Conservation (phyloP, 345 rosid species). For the Bretschneidera sinensis region DNA sequence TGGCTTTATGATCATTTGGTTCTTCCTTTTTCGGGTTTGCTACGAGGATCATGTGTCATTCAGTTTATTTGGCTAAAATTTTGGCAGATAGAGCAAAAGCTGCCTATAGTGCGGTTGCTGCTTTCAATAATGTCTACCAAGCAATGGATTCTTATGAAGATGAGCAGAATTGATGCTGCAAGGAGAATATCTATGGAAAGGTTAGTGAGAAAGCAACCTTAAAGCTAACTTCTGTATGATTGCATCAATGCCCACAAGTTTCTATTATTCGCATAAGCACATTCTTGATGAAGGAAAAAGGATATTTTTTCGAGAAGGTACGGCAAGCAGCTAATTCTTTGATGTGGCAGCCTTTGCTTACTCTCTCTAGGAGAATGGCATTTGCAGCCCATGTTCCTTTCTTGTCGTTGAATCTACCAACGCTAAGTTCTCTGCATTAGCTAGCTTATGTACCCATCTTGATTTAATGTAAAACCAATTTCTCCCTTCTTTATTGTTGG, state of each 20-base stretch:
- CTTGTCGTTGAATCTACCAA: slow-evolving; percentile 20
- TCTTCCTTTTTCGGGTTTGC: slow-evolving; percentile 16
- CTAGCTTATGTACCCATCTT: background rate
- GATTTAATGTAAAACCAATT: background rate
- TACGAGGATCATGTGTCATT: slow-evolving; percentile 22
- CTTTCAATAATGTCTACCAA: slow-evolving; percentile 1
- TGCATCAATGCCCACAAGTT: slow-evolving; percentile 38
- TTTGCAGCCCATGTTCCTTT: slow-evolving; percentile 5
- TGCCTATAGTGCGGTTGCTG: slow-evolving; percentile 16
- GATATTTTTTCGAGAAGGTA: slow-evolving; percentile 12
- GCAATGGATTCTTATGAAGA: slow-evolving; percentile 18
- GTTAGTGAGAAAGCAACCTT: slow-evolving; percentile 29
- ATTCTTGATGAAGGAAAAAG: slow-evolving; percentile 15
- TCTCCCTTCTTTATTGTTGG: background rate
- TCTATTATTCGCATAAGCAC: slow-evolving; percentile 28
- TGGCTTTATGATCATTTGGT: slow-evolving; percentile 1
- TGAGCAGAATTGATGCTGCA: slow-evolving; percentile 41
- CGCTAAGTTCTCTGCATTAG: background rate
- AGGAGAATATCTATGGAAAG: slow-evolving; percentile 34
- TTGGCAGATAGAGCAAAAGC: slow-evolving; percentile 7
- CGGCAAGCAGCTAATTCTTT: slow-evolving; percentile 15
- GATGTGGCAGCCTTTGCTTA: slow-evolving; percentile 15
- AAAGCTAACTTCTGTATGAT: slow-evolving; percentile 35
- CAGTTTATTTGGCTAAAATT: slow-evolving; percentile 22
- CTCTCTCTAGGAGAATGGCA: slow-evolving; percentile 5